A percentile compares a stretch with the other conserved stretches of the same genome.
Evolutionary conservation across 176 grass and related monocot species (phyloP).

Genomic region (Secale cereale): DNA sequence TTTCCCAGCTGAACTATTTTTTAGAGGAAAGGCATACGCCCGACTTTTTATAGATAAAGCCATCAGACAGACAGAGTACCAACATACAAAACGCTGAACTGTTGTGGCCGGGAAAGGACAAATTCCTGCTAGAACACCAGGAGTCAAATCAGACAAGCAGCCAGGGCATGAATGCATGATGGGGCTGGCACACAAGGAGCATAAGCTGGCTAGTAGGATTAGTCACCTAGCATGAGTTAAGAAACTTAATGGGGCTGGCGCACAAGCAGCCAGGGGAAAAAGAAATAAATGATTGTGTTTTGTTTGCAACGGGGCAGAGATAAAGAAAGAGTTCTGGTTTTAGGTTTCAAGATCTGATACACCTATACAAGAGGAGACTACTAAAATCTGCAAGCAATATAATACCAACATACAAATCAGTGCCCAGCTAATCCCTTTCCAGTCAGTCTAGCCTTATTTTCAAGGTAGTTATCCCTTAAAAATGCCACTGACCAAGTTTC

Average conservation of each 20-base stretch:
- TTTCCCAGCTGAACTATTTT: background rate
- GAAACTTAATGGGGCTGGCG: background rate
- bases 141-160: background rate
- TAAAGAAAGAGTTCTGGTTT: background rate
- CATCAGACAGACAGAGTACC: too few species aligned
- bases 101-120: background rate
- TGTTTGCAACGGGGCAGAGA: background rate
- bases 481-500: background rate
- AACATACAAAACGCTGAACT: too few species aligned
- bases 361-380: background rate
- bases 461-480: background rate
- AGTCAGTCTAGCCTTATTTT: background rate
- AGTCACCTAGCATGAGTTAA: background rate
- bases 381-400: background rate
- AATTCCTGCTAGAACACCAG: background rate
- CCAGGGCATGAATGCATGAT: background rate
- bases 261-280: background rate
- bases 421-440: background rate
- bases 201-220: background rate
- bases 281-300: background rate
- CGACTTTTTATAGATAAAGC: too few species aligned
- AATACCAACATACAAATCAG: background rate
- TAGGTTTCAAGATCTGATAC: background rate
- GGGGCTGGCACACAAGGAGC: background rate
- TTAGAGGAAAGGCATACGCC: too few species aligned